Evolutionary conservation across 345 rosid species (phyloP).

Genomic region (Raphanus raphanistrum): DNA sequence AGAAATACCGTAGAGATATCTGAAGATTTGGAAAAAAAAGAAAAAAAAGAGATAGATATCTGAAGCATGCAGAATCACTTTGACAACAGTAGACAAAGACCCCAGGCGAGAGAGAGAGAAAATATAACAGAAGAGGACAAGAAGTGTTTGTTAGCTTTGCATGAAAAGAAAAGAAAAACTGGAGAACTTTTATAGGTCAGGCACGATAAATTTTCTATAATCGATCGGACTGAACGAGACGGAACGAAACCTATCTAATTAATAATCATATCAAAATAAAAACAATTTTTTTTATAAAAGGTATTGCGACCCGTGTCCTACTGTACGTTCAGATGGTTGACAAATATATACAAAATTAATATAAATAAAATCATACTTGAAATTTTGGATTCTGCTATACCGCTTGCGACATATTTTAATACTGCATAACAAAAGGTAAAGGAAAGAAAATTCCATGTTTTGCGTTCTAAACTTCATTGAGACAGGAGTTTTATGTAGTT

Average conservation of each 20-base stretch:
- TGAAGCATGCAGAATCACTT: conserved; percentile 37
- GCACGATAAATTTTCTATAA: conserved; percentile 2
- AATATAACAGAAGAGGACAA: neutral
- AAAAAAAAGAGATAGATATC: neutral
- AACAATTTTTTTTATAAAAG: neutral
- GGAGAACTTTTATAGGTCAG: conserved; percentile 1
- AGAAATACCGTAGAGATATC: conserved; percentile 5
- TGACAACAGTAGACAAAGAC: conserved; percentile 11
- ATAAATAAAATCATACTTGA: neutral
- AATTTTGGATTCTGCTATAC: conserved; percentile 17
- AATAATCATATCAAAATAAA: neutral
- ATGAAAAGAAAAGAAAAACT: conserved; percentile 6
- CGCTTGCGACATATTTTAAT: neutral
- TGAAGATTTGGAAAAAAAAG: too few relatives aligned
- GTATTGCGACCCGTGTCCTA: conserved; percentile 9
- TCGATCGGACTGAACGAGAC: neutral
- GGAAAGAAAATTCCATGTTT: conserved; percentile 18
- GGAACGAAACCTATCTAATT: conserved; percentile 19
- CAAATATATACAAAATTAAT: neutral
- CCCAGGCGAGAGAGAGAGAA: conserved; percentile 16
- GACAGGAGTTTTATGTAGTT: conserved; percentile 22
- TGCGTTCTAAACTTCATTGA: conserved; percentile 26
- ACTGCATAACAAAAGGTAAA: neutral
- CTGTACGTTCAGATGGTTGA: neutral
- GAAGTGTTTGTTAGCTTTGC: conserved; percentile 27